Evolutionary conservation across 768 basidiomycete genomes (phyloP), one percentile per base, ranked within the genome.

Genomic region (Suillus variegatus): DNA sequence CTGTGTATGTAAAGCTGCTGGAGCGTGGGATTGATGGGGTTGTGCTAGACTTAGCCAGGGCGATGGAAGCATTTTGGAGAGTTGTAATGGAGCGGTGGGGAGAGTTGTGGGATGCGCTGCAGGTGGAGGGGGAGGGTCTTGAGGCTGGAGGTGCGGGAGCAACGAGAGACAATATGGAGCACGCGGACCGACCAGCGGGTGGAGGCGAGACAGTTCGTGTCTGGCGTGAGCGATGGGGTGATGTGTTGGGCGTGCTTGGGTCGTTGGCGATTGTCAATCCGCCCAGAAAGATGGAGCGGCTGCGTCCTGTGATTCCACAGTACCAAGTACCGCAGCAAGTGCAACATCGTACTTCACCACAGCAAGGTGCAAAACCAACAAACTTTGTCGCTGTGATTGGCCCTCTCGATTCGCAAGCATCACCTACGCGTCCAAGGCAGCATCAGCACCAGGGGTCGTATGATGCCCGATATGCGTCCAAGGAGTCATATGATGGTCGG

Each of bases 31-130:
- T 92, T 43, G 80, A 79, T 0, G 73, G 80, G 6, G 81, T 83
- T 61, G 80, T 92, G 0, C 69, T 79, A 4, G 80, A 85, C 32
- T 78, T 93, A 35, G 84, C 84, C 0, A 75, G 77, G 6, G 82
- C 86, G 64, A 92, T 94, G 72, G 80, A 80, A 2, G 74, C 76
- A 28, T 91, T 90, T 71, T 94, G 86, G 79, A 65, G 74, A 18
- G 84, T 85, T 46, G 83, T 91, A 7, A 81, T 84, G 51, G 85
- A 86, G 60, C 79, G 84, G 36, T 94, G 93, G 93, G 83, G 81
- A 2, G 88, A 87, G n/a, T 77, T 94, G n/a, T 94, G 93, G 93
- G 90, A 93, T 66, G 91, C 89, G 72, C 76, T 91, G n/a, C 79
- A 84, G 12, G 86, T 90, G 5, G 90, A 91, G 22, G 88, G 88